Percentiles rank a stretch among this genome's conserved stretches.
These are phyloP conservation scores for Trichomonascaceae sp. DNA, from an alignment of 1,139 yeast species.

Conservation along the genomic window DNA sequence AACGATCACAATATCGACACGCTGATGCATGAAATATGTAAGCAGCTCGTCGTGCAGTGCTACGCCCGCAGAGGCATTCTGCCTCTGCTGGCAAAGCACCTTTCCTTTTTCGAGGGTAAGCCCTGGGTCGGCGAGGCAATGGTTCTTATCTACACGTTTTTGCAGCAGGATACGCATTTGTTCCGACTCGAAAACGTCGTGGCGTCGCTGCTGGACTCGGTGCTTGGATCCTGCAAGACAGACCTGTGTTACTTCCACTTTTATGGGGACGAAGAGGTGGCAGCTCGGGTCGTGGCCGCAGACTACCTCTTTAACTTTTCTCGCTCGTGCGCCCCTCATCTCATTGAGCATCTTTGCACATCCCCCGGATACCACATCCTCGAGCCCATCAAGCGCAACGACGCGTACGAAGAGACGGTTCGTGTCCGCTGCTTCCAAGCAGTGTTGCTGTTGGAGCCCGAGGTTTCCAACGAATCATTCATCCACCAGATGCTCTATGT, in stretches of 20 bases:
- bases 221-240: slow-evolving; percentile 13
- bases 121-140: slow-evolving; percentile 46
- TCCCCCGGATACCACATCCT: slow-evolving; percentile 34
- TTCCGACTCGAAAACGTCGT: slow-evolving; percentile 50
- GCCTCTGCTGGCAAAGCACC: slow-evolving; percentile 39
- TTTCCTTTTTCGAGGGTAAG: slow-evolving; percentile 32
- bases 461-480: slow-evolving; percentile 7
- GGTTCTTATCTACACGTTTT: slow-evolving; percentile 33
- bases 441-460: slow-evolving; percentile 29
- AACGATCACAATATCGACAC: slow-evolving; percentile 13
- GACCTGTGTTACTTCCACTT: slow-evolving; percentile 33
- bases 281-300: slow-evolving; percentile 34
- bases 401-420: slow-evolving; percentile 56
- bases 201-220: slow-evolving; percentile 36
- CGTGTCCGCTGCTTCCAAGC: slow-evolving; percentile 48
- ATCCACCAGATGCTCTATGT: slow-evolving; percentile 16
- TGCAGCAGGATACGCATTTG: slow-evolving; percentile 43
- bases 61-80: slow-evolving; percentile 56
- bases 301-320: slow-evolving; percentile 23
- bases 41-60: slow-evolving; percentile 28
- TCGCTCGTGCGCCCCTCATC: slow-evolving; percentile 10
- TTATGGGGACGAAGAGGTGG: slow-evolving; percentile 50
- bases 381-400: slow-evolving; percentile 40
- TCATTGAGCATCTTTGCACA: slow-evolving; percentile 33
- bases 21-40: slow-evolving; percentile 15